Evolutionary conservation across 306 rosid species (phyloP), one percentile per base, ranked within the genome.

Genomic region (Amphicarpaea edgeworthii): DNA sequence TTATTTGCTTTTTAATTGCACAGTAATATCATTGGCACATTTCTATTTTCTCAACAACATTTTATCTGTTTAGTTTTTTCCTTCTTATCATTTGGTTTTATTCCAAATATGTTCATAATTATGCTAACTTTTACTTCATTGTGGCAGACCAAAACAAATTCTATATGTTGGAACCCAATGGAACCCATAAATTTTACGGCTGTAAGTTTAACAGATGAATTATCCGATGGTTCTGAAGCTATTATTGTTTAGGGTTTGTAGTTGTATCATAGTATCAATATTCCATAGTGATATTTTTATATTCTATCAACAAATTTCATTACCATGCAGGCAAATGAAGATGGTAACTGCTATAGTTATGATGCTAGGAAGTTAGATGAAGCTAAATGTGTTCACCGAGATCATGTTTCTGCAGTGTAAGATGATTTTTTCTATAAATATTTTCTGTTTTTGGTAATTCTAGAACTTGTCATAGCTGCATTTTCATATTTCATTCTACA

Each of bases 361-460:
- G 97, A 95, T 84, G 41, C 75, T 63, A 89, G 97, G 84, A 92
- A 88, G 72, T 85, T 90, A 41, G 80, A 69, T 47, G 97, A 89
- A 82, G 93, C 97, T 47, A 95, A 86, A 65, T 90, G 95, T 74
- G 99, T 95, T 46, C 97, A 95, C 80, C 85, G 62, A 76, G 99
- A 92, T 83, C 99, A 95, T 78, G 97, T 90, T 77, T 89, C 93
- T 83, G 97, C 99, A 12, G 97, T 95, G 99, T 95, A 85, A 78
- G 90, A 81, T 75, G 66, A 30, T 40, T 71, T 71, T 71, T 19
- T 66, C 72, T 59, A 5, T 28, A 43, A 82, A 54, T 41, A 3
- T 70, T 46, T 70, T 46, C 34, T 45, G 1, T 59, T 40, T 47
- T 38, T 46, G 43, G 67, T 41, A 64, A 73, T 64, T 82, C 19